These are phyloP conservation scores for Diaporthe ampelina DNA, from an alignment of 2,329 filamentous ascomycete genomes.

Conservation along the genomic window DNA sequence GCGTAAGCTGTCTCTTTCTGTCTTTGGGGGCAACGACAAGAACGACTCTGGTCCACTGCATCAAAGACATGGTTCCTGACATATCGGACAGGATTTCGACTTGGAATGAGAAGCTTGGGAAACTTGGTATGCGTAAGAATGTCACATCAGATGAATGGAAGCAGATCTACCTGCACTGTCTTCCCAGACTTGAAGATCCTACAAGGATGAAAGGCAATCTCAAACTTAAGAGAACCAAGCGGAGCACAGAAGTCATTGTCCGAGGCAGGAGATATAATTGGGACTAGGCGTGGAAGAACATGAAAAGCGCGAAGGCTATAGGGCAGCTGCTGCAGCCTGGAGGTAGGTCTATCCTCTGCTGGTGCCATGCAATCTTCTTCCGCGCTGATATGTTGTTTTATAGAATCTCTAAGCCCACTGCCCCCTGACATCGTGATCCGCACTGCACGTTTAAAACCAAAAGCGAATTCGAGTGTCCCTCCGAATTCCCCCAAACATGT, in stretches of 20 bases:
- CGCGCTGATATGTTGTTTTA: background rate
- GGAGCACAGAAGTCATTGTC: background rate
- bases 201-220: background rate
- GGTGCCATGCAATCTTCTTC: background rate
- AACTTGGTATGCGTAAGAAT: background rate
- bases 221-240: background rate
- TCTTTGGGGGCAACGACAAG: background rate
- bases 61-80: background rate
- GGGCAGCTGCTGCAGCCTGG: background rate
- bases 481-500: background rate
- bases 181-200: background rate
- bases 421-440: background rate
- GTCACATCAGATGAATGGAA: background rate
- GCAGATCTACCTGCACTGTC: background rate
- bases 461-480: background rate
- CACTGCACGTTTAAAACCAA: background rate
- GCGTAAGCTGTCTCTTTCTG: background rate
- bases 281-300: conserved; percentile 16
- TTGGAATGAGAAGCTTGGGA: conserved; percentile 7
- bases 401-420: background rate
- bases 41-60: too few relatives aligned
- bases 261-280: background rate
- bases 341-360: background rate
- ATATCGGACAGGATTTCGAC: background rate
- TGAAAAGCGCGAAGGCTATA: background rate